Base-by-base conservation (phyloP, 75 land plant species). In the Cupressus sempervirens region DNA sequence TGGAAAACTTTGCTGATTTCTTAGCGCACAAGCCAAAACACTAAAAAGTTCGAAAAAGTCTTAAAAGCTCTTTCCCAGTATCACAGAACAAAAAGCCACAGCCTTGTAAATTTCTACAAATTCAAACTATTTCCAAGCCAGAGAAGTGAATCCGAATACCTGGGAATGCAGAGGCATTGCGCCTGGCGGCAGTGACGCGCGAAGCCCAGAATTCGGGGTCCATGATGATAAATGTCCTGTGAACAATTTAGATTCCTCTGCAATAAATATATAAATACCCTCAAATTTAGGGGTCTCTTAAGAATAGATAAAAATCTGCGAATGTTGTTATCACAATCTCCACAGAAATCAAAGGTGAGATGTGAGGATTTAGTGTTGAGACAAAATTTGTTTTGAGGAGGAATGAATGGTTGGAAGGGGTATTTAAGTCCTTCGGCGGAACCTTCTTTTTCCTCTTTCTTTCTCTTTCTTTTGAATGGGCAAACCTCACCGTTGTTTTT, bases 121-220 rank as follows among this genome's bases (percentile, higher is more conserved):
- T 11, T 50, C 12, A 11, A 50, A 50, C 52, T 11, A 50, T 50
- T 70, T 70, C 12, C 10, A 68, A 70, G 14, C 15, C 14, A 70
- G 35, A 70, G 4, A 76, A 9, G 23, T 23, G 41, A 36, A 76
- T 20, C 4, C 14, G 38, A 11, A 34, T 76, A 76, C 80, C 80
- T 76, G 80, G 7, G 45, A 41, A 20, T 7, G 38, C 6, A 7
- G 80, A 38, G 41, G 80, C 26, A 38, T 76, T 38, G n/a, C 80
- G 43, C 80, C 2, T 76, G 45, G 46, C 80, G 26, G 80, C 80
- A 9, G 80, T 76, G n/a, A 76, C 45, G 9, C 80, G 80, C 26
- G 80, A 76, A 6, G 80, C n/a, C 80, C 80, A 76, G 45, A 76
- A 76, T 41, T 76, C 80, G 16, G 80, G 45, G 26, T 76, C 80